Conservation (phyloP, 2,329 filamentous ascomycete genomes). For the Claviceps lovelessii region DNA sequence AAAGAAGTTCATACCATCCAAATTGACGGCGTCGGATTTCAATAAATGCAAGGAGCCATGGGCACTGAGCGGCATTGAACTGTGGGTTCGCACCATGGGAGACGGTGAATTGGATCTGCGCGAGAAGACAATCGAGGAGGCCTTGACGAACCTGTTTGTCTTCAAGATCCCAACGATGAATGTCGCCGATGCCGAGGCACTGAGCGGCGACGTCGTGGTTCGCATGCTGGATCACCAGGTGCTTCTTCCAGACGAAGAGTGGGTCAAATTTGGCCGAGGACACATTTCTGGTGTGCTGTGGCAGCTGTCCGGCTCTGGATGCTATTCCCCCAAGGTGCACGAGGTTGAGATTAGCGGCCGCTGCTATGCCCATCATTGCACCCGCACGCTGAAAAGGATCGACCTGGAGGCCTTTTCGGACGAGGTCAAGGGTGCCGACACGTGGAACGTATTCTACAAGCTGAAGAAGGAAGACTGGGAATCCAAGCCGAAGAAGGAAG, state of each 20-base stretch:
- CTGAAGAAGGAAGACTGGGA: conserved; percentile 65
- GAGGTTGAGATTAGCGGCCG: conserved; percentile 53
- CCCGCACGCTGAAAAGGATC: conserved; percentile 85
- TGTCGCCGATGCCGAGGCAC: conserved; percentile 81
- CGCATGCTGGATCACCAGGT: conserved; percentile 69
- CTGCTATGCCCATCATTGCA: conserved; percentile 90
- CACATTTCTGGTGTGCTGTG: conserved; percentile 79
- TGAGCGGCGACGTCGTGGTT: conserved; percentile 63
- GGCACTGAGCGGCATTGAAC: conserved; percentile 76
- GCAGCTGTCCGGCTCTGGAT: conserved; percentile 82
- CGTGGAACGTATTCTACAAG: conserved; percentile 84
- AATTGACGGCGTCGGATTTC: conserved; percentile 68
- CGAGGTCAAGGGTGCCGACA: conserved; percentile 51
- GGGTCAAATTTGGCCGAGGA: conserved; percentile 81
- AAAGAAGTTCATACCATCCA: conserved; percentile 72
- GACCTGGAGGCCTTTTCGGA: conserved; percentile 65
- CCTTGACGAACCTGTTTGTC: conserved; percentile 76
- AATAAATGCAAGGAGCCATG: conserved; percentile 78
- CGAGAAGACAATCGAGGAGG: conserved; percentile 72
- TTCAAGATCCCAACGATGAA: conserved; percentile 98
- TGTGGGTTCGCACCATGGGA: conserved; percentile 78
- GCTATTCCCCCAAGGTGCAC: conserved; percentile 78
- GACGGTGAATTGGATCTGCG: conserved; percentile 84
- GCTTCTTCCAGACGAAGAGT: conserved; percentile 81
- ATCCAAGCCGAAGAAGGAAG: conserved; percentile 64